Evolutionary conservation across 257 asterid species (phyloP).

Genomic region (Anisodus acutangulus): DNA sequence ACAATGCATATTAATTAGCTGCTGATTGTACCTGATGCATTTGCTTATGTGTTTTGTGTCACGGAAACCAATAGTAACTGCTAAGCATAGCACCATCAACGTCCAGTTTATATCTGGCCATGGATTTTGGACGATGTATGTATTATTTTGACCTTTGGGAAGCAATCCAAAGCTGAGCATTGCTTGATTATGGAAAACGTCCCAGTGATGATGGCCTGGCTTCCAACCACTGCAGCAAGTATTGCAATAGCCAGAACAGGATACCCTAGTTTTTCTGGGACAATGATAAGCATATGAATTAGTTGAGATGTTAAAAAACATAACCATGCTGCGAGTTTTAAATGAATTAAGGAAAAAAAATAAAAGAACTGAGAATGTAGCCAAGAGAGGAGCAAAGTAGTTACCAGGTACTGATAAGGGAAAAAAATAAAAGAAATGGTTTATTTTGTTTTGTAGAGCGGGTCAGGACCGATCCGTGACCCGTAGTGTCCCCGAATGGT

Average conservation of each 20-base stretch:
- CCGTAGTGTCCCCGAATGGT: too few species aligned
- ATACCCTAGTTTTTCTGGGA: slow-evolving; percentile 75
- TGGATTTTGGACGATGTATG: slow-evolving; percentile 89
- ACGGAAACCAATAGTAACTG: slow-evolving; percentile 86
- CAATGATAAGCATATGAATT: neutral
- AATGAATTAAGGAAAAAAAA: neutral
- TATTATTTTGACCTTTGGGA: slow-evolving; percentile 76
- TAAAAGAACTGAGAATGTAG: slow-evolving; percentile 11
- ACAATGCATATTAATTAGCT: slow-evolving; percentile 1
- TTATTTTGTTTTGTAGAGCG: too few species aligned
- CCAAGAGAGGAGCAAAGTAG: neutral
- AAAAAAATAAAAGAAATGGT: too few species aligned
- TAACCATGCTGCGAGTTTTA: neutral
- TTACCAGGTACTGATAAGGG: slow-evolving; percentile 80
- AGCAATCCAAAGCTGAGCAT: slow-evolving; percentile 93
- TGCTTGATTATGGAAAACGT: slow-evolving; percentile 94
- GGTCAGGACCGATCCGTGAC: too few species aligned
- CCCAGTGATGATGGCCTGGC: slow-evolving; percentile 95
- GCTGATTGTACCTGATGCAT: slow-evolving; percentile 73
- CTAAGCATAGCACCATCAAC: slow-evolving; percentile 84
- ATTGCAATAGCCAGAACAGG: slow-evolving; percentile 95
- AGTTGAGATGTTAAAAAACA: neutral
- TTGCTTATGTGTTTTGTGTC: slow-evolving; percentile 95
- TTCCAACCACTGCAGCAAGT: slow-evolving; percentile 97
- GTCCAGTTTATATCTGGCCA: slow-evolving; percentile 97